Conservation (phyloP, 2,329 filamentous ascomycete genomes). For the Diplodia mutila region DNA sequence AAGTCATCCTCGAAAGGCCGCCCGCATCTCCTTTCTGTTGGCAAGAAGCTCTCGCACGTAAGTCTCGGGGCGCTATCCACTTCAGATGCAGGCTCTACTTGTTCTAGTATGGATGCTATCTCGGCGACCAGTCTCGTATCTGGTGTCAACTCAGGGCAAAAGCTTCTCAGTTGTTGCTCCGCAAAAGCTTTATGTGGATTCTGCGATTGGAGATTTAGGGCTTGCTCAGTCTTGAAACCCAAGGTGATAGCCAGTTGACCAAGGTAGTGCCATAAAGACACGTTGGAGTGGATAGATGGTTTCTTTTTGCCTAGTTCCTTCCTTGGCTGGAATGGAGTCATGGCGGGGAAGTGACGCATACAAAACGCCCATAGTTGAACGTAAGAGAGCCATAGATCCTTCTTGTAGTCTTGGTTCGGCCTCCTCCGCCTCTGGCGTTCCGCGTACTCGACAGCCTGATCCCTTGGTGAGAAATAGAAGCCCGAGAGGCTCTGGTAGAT, state of each 20-base stretch:
- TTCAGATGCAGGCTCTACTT: neutral
- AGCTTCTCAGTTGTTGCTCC: too few relatives aligned
- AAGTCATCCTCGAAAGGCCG: neutral
- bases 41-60: neutral
- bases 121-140: neutral
- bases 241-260: neutral
- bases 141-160: neutral
- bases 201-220: too few relatives aligned
- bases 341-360: slow-evolving; percentile 28
- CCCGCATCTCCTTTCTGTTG: neutral
- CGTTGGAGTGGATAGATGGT: neutral
- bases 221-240: neutral
- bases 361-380: slow-evolving; percentile 29
- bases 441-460: slow-evolving; percentile 13
- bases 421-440: slow-evolving; percentile 5
- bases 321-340: slow-evolving; percentile 26
- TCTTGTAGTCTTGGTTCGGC: neutral
- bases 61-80: neutral
- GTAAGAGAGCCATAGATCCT: slow-evolving; percentile 10
- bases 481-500: slow-evolving; percentile 27
- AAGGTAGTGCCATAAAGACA: neutral
- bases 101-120: neutral
- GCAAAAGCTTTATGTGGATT: too few relatives aligned
- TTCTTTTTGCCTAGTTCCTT: neutral
- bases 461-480: slow-evolving; percentile 24